Conservation (phyloP, 805 yeast genomes). For the Yamadazyma sp. region DNA sequence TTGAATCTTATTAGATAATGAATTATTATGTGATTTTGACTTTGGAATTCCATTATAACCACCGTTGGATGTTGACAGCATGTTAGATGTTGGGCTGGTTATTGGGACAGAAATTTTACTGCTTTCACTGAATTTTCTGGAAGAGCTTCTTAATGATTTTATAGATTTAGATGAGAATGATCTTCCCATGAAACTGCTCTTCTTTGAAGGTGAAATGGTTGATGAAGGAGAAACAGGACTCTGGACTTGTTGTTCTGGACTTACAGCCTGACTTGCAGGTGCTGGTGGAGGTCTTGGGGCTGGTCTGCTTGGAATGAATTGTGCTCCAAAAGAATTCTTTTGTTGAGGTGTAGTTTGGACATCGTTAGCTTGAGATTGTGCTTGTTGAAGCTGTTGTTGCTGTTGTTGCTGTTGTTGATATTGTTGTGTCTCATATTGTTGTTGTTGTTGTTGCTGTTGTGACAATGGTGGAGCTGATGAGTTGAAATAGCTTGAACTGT, state of each 20-base stretch:
- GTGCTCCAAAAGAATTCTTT: constrained; percentile 29
- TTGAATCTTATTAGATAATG: constrained; percentile 28
- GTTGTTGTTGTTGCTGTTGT: constrained; percentile 3
- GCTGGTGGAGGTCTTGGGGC: constrained; percentile 58
- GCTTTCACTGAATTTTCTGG: constrained; percentile 19
- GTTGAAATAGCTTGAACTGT: background rate
- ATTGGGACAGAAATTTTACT: constrained; percentile 14
- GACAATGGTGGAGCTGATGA: constrained; percentile 8
- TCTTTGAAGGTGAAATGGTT: constrained; percentile 9
- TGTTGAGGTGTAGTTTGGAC: constrained; percentile 6
- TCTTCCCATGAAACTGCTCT: constrained; percentile 26
- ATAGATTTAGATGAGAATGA: constrained; percentile 39
- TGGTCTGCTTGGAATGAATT: constrained; percentile 63
- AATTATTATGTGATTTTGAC: constrained; percentile 39
- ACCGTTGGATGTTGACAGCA: background rate
- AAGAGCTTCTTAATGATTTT: constrained; percentile 24
- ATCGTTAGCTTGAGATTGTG: constrained; percentile 1
- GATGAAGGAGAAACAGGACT: constrained; percentile 5
- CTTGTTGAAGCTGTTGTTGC: constrained; percentile 5
- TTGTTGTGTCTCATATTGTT: background rate
- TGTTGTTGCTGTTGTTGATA: background rate
- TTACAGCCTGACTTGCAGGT: constrained; percentile 12
- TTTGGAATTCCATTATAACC: constrained; percentile 27
- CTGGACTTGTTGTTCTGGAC: constrained; percentile 6
- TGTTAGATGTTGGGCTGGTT: constrained; percentile 2